Evolutionary conservation across 306 rosid genomes (phyloP), one percentile per base, ranked within the genome.

Genomic region (Vicia sativa): DNA sequence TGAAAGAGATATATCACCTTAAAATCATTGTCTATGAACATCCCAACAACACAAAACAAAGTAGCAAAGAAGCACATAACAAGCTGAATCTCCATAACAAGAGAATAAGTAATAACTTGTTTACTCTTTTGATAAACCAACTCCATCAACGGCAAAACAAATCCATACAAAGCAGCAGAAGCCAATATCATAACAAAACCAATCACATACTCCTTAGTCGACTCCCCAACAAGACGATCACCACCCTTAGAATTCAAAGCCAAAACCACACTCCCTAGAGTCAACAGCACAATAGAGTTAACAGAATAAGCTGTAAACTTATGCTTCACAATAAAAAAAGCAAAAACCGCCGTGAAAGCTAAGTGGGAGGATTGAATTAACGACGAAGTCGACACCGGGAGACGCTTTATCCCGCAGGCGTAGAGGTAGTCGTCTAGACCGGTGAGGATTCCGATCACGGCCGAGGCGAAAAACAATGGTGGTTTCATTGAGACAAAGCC

Each of bases 41-140:
- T 90, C 9, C 99, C 99, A 7, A 88, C 18, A 1, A 74, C 45
- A 74, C 96, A 90, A 39, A 93, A 73, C 4, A 85, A 12, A 4
- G 96, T 86, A 14, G 96, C 99, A 56, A 77, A 85, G 60, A 88
- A 48, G 50, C 84, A 67, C 77, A 90, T 79, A 13, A 90, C 89
- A 38, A 84, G 12, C 82, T 93, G 99, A 81, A 85, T 73, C 89
- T 93, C 97, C 88, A 93, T 37, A n/a, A 93, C 91, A 19, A 90
- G 34, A 7, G 86, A 54, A 62, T 86, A 93, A 1, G 90, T 90
- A 0, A 93, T 11, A 11, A 8, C 10, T 59, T 85, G 99, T 73
- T 66, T 83, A 46, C 83, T 75, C 81, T 81, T 86, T 50, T 61
- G 73, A 25, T 93, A 93, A 35, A 74, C 77, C 77, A 86, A 65